Evolutionary conservation across 371 early-diverging fungal species (phyloP), one percentile per base, ranked within the genome.

Genomic region (Mortierella sp.): DNA sequence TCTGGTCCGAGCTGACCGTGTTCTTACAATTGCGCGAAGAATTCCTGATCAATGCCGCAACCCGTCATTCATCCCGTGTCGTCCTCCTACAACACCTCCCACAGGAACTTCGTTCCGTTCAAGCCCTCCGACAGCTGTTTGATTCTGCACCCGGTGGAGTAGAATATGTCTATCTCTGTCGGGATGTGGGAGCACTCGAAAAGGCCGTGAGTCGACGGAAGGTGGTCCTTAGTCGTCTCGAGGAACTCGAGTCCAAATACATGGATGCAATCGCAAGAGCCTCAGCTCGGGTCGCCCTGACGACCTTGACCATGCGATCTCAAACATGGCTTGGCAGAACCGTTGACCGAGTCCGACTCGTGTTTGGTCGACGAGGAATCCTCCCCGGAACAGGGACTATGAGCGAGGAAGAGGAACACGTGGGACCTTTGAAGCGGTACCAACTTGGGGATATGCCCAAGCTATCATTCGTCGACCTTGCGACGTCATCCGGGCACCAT

Each of bases 61-160:
- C 66, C 1, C 56, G 66, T 4, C 66, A 66, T 30, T 72, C 72
- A 0, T 72, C 72, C 18, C 57, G 67, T 4, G 67, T 72, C 15
- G 72, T 72, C 7, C 66, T 72, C 19, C 46, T 72, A 5, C 72
- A 72, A 44, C 11, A 66, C 51, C 37, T 72, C 19, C 72, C 72
- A 0, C 28, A 52, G 9, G 48, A 52, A 1, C 52, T 72, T 2
- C 67, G 62, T 1, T 57, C 57, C 15, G 72, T 66, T 7, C 7
- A 29, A 7, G 57, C 67, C 11, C 52, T 72, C 15, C 57, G 51
- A 16, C 29, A 62, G 15, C 26, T 57, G 25, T 66, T 72, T 58
- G 47, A 23, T 14, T 21, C 46, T 16, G 66, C 67, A 16, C 62
- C 66, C 1, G 71, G 71, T 2, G 72, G 62, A 18, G 62, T 72